Base-by-base conservation (phyloP, 768 basidiomycete species). In the Mycena polygramma region DNA sequence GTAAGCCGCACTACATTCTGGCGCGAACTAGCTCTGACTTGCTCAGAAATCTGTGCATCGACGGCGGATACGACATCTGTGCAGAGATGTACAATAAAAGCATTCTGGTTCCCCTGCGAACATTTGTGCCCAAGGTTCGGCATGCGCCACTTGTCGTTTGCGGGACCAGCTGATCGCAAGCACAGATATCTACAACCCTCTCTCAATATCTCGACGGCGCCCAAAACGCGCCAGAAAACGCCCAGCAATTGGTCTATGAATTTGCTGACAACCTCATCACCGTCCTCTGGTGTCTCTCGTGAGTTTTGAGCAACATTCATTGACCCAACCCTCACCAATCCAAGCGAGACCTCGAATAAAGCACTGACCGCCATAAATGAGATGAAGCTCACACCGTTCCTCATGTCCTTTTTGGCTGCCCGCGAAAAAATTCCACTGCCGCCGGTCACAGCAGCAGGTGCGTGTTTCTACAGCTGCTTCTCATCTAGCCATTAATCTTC, bases 81-180 rank as follows among this genome's bases (percentile, higher is more conserved):
- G 95, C 93, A 1, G 95, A 98, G 80, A 97, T 98, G 94, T 97
- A 92, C 82, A 98, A 98, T 80, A 98, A 98, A 83, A 94, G 94
- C 74, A 91, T 98, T 53, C 83, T 98, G 58, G 86, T 90, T 8
- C 94, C 94, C 3, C 80, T 96, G 67, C 90, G 85, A 74, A 85
- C 87, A 0, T 94, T 95, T 75, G 85, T 96, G 20, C 91, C 93
- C 9, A 96, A 95, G 84, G 95, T 94, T 72, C 49, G 79, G 69
- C 4, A 15, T 43, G 41, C 24, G 30, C 30, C 30, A 9, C 19
- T 24, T 46, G 51, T 66, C 46, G 48, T 17, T n/a, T n/a, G n/a
- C 30, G 14, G 9, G 20, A 9, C n/a, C 43, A 45, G 58, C 39
- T 54, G 24, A 65, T 45, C 45, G 70, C 54, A 49, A 30, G 41